Conservation (phyloP, 805 yeast genomes). For the Yueomyces sinensis region DNA sequence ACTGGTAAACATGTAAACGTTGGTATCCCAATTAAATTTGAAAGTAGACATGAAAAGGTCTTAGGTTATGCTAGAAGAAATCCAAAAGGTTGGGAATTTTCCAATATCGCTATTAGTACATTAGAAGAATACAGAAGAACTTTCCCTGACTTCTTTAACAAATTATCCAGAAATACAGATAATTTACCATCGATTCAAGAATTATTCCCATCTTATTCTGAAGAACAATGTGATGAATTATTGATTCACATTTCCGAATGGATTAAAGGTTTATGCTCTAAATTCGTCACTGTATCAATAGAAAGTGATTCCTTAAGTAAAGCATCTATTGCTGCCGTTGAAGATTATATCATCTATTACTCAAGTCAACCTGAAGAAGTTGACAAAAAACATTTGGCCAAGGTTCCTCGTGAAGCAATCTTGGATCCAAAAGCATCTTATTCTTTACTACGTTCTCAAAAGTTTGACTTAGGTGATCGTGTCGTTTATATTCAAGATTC, state of each 20-base stretch:
- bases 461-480: slow-evolving; percentile 79
- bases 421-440: slow-evolving; percentile 63
- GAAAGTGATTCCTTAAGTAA: slow-evolving; percentile 70
- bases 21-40: slow-evolving; percentile 79
- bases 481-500: slow-evolving; percentile 72
- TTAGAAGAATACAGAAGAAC: slow-evolving; percentile 43
- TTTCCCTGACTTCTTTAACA: slow-evolving; percentile 50
- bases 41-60: slow-evolving; percentile 65
- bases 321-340: slow-evolving; percentile 53
- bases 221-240: slow-evolving; percentile 16
- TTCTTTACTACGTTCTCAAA: slow-evolving; percentile 59
- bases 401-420: slow-evolving; percentile 77
- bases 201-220: slow-evolving; percentile 25
- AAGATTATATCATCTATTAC: slow-evolving; percentile 38
- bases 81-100: slow-evolving; percentile 68
- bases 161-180: slow-evolving; percentile 20
- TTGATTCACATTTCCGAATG: slow-evolving; percentile 24
- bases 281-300: slow-evolving; percentile 51
- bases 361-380: slow-evolving; percentile 32
- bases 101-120: slow-evolving; percentile 57
- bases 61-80: slow-evolving; percentile 70
- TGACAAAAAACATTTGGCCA: slow-evolving; percentile 47
- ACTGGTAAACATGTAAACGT: slow-evolving; percentile 45
- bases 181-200: slow-evolving; percentile 20
- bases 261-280: slow-evolving; percentile 38